Base-by-base conservation (phyloP, 2,329 filamentous ascomycete species). In the Chrysosporium queenslandicum region DNA sequence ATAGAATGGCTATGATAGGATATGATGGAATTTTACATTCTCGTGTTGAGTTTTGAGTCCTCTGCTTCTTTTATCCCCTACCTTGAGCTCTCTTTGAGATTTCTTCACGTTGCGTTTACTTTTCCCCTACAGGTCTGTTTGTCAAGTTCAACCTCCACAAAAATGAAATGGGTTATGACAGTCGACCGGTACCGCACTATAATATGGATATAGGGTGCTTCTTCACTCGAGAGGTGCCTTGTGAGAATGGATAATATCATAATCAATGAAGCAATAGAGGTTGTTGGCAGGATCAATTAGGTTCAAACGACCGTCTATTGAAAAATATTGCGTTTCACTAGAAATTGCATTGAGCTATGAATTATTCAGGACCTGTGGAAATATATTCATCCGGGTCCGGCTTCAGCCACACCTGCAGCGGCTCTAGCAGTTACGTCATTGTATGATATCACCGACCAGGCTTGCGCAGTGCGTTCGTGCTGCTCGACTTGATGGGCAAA, bases 1-100 rank as follows among this genome's bases (percentile, higher is more conserved):
- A 52, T 40, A 52, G 42, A 52, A 41, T 30, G 40, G 49, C 21
- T 45, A 45, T 25, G 49, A 29, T 45, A 29, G 45, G 45, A 47
- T 46, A 46, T 27, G 45, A 37, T 27, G 43, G 30, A 16, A 21
- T 21, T 36, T 34, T 4, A 40, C 5, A 20, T 40, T 12, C 16
- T 11, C 37, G 32, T 16, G 18, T 40, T 40, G 37, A 40, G 18
- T 40, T 40, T 40, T n/a, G n/a, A n/a, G n/a, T n/a, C n/a, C n/a
- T n/a, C n/a, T n/a, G 37, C 8, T 20, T 7, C 37, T 48, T 12
- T 14, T 18, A n/a, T 39, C 6, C 46, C 8, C 32, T 25, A 12
- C 4, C n/a, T 6, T 18, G n/a, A 18, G n/a, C 20, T 39, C n/a
- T 16, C 8, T 23, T 23, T 21, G 20, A 23, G n/a, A n/a, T n/a